These are phyloP conservation scores for Pyrus pyrifolia DNA, from an alignment of 306 rosid genomes.

Conservation along the genomic window DNA sequence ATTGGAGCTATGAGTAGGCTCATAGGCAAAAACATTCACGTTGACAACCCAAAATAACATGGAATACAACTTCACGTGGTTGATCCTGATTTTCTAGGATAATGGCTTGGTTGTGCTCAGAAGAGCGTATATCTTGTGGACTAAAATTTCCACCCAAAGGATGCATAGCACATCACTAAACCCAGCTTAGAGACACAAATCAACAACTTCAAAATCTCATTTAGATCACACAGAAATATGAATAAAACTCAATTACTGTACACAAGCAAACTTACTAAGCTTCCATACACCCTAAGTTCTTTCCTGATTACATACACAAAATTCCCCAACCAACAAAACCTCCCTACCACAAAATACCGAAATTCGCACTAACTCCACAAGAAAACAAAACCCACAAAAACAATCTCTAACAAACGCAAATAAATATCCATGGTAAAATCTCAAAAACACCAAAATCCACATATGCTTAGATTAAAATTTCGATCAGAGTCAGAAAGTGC, in stretches of 20 bases:
- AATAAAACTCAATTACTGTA: not conserved
- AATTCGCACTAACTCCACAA: not conserved
- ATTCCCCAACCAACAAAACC: not conserved
- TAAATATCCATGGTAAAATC: not conserved
- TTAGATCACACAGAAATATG: not conserved
- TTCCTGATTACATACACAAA: not conserved
- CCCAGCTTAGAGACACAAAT: not conserved
- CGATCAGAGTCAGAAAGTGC: not conserved
- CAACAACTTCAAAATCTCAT: not conserved
- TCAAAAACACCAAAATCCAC: conserved; percentile 1
- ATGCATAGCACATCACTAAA: not conserved
- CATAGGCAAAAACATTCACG: not conserved
- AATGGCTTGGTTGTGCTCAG: not conserved
- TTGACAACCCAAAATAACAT: not conserved
- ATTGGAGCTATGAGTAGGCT: not conserved
- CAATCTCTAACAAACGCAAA: not conserved
- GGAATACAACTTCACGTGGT: not conserved
- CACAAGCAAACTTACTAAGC: not conserved
- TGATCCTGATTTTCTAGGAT: not conserved
- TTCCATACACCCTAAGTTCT: not conserved
- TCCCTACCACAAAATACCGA: not conserved
- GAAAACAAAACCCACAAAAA: not conserved
- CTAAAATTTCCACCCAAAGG: not conserved
- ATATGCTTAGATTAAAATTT: not conserved
- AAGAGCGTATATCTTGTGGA: not conserved